A percentile compares a stretch with the other conserved stretches of the same genome.
These are phyloP conservation scores for Polygonum maritimum DNA, from an alignment of 148 eudicot species.

Conservation along the genomic window DNA sequence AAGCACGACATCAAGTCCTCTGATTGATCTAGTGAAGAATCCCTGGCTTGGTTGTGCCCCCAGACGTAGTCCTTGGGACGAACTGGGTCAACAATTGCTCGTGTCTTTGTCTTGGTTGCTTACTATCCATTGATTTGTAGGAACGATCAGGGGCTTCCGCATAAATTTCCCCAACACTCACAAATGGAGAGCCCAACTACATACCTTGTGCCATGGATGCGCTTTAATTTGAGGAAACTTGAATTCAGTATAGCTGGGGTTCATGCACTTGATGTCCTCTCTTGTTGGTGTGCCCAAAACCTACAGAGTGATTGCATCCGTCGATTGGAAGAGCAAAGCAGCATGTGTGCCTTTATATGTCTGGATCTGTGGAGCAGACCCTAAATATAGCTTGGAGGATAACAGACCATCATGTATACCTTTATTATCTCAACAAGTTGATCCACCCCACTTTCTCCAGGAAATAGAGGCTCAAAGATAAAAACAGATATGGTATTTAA, in stretches of 20 bases:
- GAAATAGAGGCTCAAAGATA: slow-evolving; percentile 66
- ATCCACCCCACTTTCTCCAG: slow-evolving; percentile 89
- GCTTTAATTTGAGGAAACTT: slow-evolving; percentile 95
- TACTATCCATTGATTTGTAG: no score
- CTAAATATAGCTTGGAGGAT: not conserved
- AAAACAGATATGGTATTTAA: not conserved
- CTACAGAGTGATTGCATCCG: slow-evolving; percentile 16
- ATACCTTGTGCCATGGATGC: slow-evolving; percentile 98
- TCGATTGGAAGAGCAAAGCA: not conserved
- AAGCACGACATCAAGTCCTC: no score
- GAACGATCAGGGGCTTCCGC: no score
- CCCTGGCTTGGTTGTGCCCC: no score
- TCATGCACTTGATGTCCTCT: slow-evolving; percentile 95
- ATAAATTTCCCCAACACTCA: no score
- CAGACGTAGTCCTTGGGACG: no score
- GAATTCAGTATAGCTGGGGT: slow-evolving; percentile 90
- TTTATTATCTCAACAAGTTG: slow-evolving; percentile 93
- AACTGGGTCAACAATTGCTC: no score
- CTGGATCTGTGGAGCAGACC: no score
- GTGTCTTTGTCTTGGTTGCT: no score
- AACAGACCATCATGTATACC: slow-evolving; percentile 24
- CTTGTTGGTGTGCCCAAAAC: slow-evolving; percentile 95
- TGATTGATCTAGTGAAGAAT: no score
- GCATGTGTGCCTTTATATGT: not conserved
- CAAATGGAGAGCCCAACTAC: not conserved